Evolutionary conservation across 2,329 filamentous ascomycete genomes (phyloP), one percentile per base, ranked within the genome.

Genomic region (Arthrinium phaeospermum): DNA sequence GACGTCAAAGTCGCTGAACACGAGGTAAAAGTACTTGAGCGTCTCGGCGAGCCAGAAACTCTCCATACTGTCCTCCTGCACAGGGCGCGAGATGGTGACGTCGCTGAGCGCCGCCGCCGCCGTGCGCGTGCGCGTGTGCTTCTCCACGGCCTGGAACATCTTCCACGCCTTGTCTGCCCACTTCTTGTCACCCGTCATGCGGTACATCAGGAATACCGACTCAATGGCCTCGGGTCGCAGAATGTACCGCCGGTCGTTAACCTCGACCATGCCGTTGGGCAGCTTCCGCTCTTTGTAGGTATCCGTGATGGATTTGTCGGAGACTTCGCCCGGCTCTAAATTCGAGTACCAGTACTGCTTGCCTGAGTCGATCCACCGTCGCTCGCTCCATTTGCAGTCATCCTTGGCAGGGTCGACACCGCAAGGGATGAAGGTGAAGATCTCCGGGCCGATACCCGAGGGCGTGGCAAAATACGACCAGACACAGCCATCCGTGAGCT

Each of bases 181-280:
- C 68, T 85, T 83, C 1, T 85, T 76, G 74, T 93, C 89, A 37
- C 92, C 93, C 0, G 92, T 94, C 72, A 94, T 85, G 72, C 93
- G 89, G 80, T 92, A 94, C 85, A 96, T 89, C 78, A 94, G 89
- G 81, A 94, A 96, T 5, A 96, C 89, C 19, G 91, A 93, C 83
- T 96, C 93, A 71, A 96, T 94, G 2, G 93, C 93, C 82, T 96
- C 93, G 27, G 93, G 93, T 72, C 91, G 88, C 64, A 94, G 85
- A 44, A 93, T 89, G 78, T 93, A 94, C 71, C 86, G 86, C 53
- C 84, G 81, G 72, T 91, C 88, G 57, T 83, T 80, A 67, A 92
- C 85, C 24, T 83, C 83, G 3, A 86, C 83, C 79, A 92, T 89
- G 27, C 91, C 91, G 7, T 81, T 82, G 10, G 87, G 86, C 6